phyloP scores from a whole-genome alignment of 2,329 filamentous ascomycete species.

The Cercospora sp. region DNA sequence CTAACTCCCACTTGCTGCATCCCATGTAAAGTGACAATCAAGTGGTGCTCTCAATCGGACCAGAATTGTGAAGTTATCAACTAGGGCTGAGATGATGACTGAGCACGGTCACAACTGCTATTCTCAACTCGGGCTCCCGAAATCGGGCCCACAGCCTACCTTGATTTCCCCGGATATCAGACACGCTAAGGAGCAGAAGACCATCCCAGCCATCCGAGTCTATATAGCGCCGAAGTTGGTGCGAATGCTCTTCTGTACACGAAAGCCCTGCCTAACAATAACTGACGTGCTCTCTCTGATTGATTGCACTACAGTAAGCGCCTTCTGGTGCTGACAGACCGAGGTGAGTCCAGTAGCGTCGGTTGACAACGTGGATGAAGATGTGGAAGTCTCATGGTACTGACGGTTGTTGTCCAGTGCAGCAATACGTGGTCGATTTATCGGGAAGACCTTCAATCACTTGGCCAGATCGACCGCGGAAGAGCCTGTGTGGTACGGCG shows the following conservation, averaged over 20 bases:
- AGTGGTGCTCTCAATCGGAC: no score
- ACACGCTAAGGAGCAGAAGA: conserved; percentile 3
- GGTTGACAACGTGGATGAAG: not conserved
- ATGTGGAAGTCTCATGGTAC: not conserved
- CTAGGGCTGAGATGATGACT: no score
- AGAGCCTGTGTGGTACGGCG: not conserved
- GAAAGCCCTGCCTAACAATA: not conserved
- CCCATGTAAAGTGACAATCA: no score
- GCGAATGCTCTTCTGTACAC: not conserved
- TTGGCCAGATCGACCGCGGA: not conserved
- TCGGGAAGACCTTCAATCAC: not conserved
- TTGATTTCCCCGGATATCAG: not conserved
- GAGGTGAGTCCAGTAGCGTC: not conserved
- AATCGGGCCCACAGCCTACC: no score
- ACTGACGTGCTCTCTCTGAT: not conserved
- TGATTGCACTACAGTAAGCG: not conserved
- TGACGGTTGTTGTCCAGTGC: not conserved
- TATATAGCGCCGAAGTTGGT: not conserved
- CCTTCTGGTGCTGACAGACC: not conserved
- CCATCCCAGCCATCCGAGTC: not conserved
- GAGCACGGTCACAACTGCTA: no score
- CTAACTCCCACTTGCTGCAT: no score
- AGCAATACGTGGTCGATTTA: not conserved
- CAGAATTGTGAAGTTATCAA: no score
- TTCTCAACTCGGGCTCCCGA: no score